Evolutionary conservation across 306 rosid genomes (phyloP).

Genomic region (Cicer cuneatum): DNA sequence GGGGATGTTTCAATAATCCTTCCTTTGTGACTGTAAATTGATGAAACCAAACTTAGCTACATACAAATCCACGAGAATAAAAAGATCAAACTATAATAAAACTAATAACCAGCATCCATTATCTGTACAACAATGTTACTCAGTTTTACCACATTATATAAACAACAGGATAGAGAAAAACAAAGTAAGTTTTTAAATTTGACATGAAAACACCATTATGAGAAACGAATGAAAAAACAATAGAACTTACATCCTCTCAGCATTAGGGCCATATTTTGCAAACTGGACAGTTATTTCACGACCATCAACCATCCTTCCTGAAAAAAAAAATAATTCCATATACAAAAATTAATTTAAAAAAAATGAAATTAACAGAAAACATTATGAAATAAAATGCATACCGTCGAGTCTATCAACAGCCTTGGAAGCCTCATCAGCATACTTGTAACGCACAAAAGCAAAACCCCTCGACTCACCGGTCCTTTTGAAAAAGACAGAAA

Average conservation of each 20-base stretch:
- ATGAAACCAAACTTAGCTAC: constrained; percentile 33
- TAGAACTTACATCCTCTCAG: constrained; percentile 81
- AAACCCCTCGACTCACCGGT: constrained; percentile 94
- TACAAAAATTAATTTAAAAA: not conserved
- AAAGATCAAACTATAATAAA: not conserved
- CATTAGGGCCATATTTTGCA: constrained; percentile 95
- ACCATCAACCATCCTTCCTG: constrained; percentile 91
- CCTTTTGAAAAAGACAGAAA: constrained; percentile 39
- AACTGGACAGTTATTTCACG: constrained; percentile 94
- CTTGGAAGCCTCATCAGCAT: constrained; percentile 89
- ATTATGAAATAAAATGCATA: constrained; percentile 18
- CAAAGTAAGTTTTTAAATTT: not conserved
- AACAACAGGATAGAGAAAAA: not conserved
- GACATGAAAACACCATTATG: not conserved
- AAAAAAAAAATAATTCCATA: not conserved
- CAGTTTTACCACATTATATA: not conserved
- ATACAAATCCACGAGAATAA: not conserved
- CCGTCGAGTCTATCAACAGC: constrained; percentile 94
- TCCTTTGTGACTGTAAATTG: constrained; percentile 74
- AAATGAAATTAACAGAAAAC: not conserved
- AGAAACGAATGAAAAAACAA: not conserved
- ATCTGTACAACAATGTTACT: not conserved
- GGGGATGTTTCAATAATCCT: constrained; percentile 65
- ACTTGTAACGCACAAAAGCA: constrained; percentile 91
- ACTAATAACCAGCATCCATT: constrained; percentile 2